Conservation (phyloP, 1,284 basidiomycete genomes). For the Tylopilus sp. region DNA sequence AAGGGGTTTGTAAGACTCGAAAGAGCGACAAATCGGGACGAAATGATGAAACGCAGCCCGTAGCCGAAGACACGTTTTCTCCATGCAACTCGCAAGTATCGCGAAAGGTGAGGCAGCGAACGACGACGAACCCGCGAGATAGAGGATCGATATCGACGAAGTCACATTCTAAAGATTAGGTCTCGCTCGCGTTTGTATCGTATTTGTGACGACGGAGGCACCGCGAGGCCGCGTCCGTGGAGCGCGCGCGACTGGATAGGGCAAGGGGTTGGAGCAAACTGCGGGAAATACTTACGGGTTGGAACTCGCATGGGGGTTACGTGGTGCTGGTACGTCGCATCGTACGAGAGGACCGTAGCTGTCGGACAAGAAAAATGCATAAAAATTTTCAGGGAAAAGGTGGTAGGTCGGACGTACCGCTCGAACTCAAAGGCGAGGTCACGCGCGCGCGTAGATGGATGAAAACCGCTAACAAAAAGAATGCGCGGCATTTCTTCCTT, state of each 20-base stretch:
- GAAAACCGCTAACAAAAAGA: slow-evolving; percentile 83
- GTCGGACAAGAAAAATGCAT: not conserved
- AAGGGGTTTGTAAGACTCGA: slow-evolving; percentile 27
- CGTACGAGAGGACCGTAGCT: slow-evolving; percentile 75
- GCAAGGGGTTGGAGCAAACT: slow-evolving; percentile 30
- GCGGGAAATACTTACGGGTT: slow-evolving; percentile 64
- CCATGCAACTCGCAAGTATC: slow-evolving; percentile 23
- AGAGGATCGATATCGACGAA: slow-evolving; percentile 32
- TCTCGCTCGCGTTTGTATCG: slow-evolving; percentile 32
- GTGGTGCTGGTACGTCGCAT: slow-evolving; percentile 84
- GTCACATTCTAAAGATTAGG: slow-evolving; percentile 19
- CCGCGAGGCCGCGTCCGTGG: slow-evolving; percentile 26
- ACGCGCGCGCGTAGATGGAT: slow-evolving; percentile 69
- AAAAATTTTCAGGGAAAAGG: slow-evolving; percentile 5
- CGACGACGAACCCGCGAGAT: slow-evolving; percentile 34
- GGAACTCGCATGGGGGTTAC: slow-evolving; percentile 62
- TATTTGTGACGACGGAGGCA: slow-evolving; percentile 23
- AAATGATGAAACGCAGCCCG: slow-evolving; percentile 26
- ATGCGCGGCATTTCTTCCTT: slow-evolving; percentile 61
- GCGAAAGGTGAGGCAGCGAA: slow-evolving; percentile 35
- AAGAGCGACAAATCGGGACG: slow-evolving; percentile 31
- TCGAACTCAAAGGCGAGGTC: slow-evolving; percentile 87
- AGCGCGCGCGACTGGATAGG: slow-evolving; percentile 35
- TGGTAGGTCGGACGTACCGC: slow-evolving; percentile 43
- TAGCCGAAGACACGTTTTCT: slow-evolving; percentile 29